phyloP scores from a whole-genome alignment of 768 basidiomycete genomes.

The Tricholoma sp. region DNA sequence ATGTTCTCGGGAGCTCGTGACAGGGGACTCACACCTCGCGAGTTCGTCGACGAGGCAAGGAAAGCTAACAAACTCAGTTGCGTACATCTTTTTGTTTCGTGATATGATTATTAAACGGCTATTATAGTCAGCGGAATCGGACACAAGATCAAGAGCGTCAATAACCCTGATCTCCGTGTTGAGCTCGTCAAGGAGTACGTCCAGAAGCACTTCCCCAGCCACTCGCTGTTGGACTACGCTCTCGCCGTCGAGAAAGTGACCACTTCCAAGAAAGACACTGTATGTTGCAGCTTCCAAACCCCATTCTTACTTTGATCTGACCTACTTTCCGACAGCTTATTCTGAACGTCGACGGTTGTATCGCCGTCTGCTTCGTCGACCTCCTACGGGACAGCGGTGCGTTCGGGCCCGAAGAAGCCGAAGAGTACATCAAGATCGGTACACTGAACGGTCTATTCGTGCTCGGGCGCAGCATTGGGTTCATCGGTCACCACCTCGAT shows the following conservation, averaged over 20 bases:
- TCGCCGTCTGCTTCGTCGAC: conserved; percentile 95
- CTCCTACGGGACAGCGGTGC: conserved; percentile 88
- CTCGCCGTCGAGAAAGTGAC: conserved; percentile 97
- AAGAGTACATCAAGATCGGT: conserved; percentile 97
- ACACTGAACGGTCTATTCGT: conserved; percentile 97
- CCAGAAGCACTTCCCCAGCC: conserved; percentile 91
- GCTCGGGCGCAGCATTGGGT: conserved; percentile 94
- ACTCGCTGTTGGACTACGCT: conserved; percentile 89
- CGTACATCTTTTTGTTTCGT: conserved; percentile 24
- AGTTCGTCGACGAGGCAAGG: conserved; percentile 92
- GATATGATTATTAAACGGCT: not conserved
- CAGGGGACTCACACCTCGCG: conserved; percentile 91
- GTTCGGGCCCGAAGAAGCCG: conserved; percentile 92
- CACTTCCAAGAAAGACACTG: conserved; percentile 95
- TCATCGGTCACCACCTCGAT: conserved; percentile 95
- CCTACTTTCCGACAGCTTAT: conserved; percentile 52
- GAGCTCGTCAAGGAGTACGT: conserved; percentile 97
- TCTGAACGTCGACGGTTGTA: conserved; percentile 94
- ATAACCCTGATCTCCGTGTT: conserved; percentile 91
- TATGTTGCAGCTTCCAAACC: conserved; percentile 24
- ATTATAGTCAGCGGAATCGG: conserved; percentile 90
- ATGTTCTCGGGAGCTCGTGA: conserved; percentile 95
- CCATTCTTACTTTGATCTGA: conserved; percentile 1
- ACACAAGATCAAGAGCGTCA: conserved; percentile 99
- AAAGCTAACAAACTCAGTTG: conserved; percentile 91